These are phyloP conservation scores for Hypsizygus marmoreus DNA, from an alignment of 768 basidiomycete genomes.

Conservation along the genomic window DNA sequence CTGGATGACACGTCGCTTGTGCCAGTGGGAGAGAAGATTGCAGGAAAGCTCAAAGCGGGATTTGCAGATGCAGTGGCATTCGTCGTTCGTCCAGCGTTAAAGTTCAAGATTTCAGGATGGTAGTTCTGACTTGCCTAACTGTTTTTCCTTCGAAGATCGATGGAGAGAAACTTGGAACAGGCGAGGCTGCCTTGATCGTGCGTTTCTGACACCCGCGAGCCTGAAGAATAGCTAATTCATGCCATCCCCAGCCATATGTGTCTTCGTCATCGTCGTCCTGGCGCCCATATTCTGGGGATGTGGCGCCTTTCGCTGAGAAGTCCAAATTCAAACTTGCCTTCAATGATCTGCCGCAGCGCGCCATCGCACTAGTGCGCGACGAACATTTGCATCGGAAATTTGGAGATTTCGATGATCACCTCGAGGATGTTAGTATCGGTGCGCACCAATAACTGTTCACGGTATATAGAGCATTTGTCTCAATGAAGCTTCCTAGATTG, in stretches of 20 bases:
- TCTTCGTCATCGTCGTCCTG: constrained; percentile 42
- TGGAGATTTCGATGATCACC: constrained; percentile 82
- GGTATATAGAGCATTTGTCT: constrained; percentile 20
- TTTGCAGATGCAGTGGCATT: constrained; percentile 69
- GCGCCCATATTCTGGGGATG: constrained; percentile 43
- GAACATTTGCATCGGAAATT: constrained; percentile 56
- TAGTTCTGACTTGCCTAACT: constrained; percentile 6
- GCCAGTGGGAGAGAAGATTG: constrained; percentile 67
- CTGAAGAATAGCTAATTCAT: background rate
- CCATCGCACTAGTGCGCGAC: constrained; percentile 52
- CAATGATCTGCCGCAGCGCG: constrained; percentile 45
- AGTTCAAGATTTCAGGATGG: background rate
- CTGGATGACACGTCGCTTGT: constrained; percentile 61
- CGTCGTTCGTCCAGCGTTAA: constrained; percentile 55
- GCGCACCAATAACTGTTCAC: constrained; percentile 13
- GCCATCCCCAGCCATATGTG: constrained; percentile 50
- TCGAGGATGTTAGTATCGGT: constrained; percentile 71
- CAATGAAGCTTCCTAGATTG: constrained; percentile 33
- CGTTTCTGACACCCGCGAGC: constrained; percentile 24
- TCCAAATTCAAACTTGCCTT: constrained; percentile 51
- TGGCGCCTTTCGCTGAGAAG: constrained; percentile 44
- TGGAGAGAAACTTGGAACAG: constrained; percentile 54
- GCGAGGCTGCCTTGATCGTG: constrained; percentile 59
- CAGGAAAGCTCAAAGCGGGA: constrained; percentile 50
- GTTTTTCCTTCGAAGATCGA: constrained; percentile 53